Evolutionary conservation across 2,329 filamentous ascomycete genomes (phyloP).

Genomic region (Penicillium sp.): DNA sequence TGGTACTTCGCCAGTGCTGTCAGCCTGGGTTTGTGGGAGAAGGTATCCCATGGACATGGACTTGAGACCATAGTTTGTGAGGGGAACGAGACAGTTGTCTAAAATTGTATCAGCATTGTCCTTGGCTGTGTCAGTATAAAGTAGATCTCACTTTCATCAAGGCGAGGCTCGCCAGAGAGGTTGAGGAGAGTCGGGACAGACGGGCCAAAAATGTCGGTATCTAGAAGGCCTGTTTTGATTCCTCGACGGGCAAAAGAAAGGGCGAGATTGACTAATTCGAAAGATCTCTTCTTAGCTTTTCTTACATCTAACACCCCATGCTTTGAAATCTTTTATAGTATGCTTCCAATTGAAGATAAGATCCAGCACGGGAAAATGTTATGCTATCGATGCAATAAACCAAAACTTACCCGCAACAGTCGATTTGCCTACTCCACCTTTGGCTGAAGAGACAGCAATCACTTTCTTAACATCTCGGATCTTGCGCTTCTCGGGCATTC

Average conservation of each 20-base stretch:
- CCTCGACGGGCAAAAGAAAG: slow-evolving; percentile 81
- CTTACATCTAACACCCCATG: neutral
- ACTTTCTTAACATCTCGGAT: slow-evolving; percentile 86
- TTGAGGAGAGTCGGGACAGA: slow-evolving; percentile 89
- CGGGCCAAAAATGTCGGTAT: slow-evolving; percentile 95
- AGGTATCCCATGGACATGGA: slow-evolving; percentile 99
- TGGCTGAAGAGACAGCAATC: slow-evolving; percentile 95
- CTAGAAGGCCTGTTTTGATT: slow-evolving; percentile 80
- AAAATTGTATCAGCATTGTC: slow-evolving; percentile 10
- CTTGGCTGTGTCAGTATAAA: neutral
- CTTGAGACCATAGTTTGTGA: slow-evolving; percentile 93
- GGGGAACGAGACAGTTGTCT: slow-evolving; percentile 67
- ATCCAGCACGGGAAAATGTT: neutral
- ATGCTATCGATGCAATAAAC: neutral
- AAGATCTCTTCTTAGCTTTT: slow-evolving; percentile 1
- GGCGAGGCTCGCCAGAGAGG: slow-evolving; percentile 72
- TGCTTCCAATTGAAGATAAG: neutral
- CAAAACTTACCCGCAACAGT: slow-evolving; percentile 71
- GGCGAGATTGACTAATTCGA: slow-evolving; percentile 67
- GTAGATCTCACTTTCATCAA: slow-evolving; percentile 67
- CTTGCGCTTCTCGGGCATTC: slow-evolving; percentile 75
- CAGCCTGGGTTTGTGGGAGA: slow-evolving; percentile 48
- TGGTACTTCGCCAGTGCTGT: slow-evolving; percentile 29
- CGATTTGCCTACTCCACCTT: slow-evolving; percentile 97
- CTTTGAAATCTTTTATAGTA: neutral